Evolutionary conservation across 208 protist species (phyloP).

Genomic region (Baffinella frigidus): DNA sequence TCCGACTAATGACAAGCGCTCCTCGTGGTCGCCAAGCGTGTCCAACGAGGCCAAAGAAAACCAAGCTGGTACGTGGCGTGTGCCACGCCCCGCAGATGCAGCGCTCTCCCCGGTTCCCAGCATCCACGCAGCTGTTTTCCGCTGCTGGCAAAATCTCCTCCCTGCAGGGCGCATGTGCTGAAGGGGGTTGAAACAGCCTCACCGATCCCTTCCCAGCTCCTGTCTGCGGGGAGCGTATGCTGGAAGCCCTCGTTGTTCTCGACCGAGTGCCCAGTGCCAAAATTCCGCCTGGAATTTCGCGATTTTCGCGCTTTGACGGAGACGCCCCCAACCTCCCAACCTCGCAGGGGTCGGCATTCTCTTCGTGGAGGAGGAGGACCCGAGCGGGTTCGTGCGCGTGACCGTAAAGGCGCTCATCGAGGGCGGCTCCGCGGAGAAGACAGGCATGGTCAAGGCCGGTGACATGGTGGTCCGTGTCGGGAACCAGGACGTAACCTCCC

Average conservation of each 20-base stretch:
- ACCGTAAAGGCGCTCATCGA: slow-evolving; percentile 50
- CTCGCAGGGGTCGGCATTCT: slow-evolving; percentile 41
- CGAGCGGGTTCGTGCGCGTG: slow-evolving; percentile 42
- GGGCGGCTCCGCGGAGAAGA: slow-evolving; percentile 20
- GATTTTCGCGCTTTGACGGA: background rate
- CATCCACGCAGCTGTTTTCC: no score
- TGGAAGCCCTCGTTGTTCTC: background rate
- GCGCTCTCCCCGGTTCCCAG: no score
- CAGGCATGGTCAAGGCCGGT: slow-evolving; percentile 36
- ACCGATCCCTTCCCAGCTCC: no score
- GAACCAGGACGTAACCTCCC: slow-evolving; percentile 42
- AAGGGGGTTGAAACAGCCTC: no score
- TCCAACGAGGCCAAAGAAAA: slow-evolving; percentile 32
- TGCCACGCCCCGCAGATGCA: no score
- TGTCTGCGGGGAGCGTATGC: no score
- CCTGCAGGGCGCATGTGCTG: no score
- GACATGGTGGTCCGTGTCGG: slow-evolving; percentile 56
- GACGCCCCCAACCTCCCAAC: background rate
- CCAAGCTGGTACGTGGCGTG: slow-evolving; percentile 29
- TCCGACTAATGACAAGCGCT: no score
- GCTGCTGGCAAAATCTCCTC: no score
- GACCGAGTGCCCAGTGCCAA: background rate
- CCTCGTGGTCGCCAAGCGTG: slow-evolving; percentile 27
- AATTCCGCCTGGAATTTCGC: background rate
- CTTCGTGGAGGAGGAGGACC: slow-evolving; percentile 54